phyloP scores from a whole-genome alignment of 257 asterid species.

The Plantago major region DNA sequence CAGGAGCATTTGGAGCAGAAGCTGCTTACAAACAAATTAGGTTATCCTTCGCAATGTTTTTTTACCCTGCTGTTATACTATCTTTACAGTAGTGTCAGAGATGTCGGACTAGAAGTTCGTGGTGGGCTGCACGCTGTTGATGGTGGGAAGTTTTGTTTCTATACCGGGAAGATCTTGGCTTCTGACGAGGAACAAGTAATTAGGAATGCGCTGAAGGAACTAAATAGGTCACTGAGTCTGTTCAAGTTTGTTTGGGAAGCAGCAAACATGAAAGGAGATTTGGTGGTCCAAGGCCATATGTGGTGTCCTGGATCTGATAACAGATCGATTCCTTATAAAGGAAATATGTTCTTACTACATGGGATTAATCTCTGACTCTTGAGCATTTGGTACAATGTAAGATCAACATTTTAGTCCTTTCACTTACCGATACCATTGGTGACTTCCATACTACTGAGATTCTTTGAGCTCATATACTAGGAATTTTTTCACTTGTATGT shows the following conservation, averaged over 20 bases:
- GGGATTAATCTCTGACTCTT: constrained; percentile 33
- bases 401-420: background rate
- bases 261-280: constrained; percentile 65
- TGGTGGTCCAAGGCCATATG: constrained; percentile 84
- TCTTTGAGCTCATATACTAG: background rate
- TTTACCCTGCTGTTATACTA: constrained; percentile 69
- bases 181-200: constrained; percentile 56
- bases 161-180: constrained; percentile 74
- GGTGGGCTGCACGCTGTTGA: constrained; percentile 60
- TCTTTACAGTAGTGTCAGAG: constrained; percentile 52
- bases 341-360: constrained; percentile 56
- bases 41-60: constrained; percentile 72
- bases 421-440: background rate
- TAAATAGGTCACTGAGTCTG: constrained; percentile 66
- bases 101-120: constrained; percentile 67
- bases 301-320: constrained; percentile 79
- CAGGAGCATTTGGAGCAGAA: constrained; percentile 74
- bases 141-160: constrained; percentile 46
- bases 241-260: constrained; percentile 86
- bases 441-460: background rate
- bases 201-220: constrained; percentile 57
- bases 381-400: background rate
- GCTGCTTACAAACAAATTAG: constrained; percentile 59
- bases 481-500: background rate
- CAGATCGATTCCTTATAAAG: constrained; percentile 53